Conservation (phyloP, 176 grass and related monocot species). For the Aegilops tauschii region DNA sequence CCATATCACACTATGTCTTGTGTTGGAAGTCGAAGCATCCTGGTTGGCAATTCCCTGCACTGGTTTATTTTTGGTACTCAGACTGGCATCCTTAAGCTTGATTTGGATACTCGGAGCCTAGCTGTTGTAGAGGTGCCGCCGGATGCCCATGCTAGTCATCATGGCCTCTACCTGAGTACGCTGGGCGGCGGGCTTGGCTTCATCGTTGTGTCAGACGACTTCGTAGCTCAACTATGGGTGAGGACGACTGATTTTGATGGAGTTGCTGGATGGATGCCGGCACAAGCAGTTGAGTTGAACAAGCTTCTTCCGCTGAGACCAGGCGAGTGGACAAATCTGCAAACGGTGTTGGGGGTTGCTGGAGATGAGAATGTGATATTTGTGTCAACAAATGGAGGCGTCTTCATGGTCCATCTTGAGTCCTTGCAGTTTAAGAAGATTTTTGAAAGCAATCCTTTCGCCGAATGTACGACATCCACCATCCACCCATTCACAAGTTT, state of each 20-base stretch:
- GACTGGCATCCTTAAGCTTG: background rate
- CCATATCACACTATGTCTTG: background rate
- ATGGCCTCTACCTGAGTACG: background rate
- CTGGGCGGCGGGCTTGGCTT: background rate
- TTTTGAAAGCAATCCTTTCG: background rate
- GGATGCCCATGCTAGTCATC: background rate
- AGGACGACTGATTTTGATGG: background rate
- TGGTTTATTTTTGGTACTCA: background rate
- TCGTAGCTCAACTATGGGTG: background rate
- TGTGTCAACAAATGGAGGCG: background rate
- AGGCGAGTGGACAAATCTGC: background rate
- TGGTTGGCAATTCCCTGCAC: background rate
- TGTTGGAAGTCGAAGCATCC: background rate
- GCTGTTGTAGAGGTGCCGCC: background rate
- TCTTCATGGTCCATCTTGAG: slow-evolving; percentile 28
- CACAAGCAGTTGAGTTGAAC: background rate
- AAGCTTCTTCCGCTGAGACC: background rate
- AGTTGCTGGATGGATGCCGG: background rate
- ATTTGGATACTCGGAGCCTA: background rate
- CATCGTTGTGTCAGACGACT: background rate
- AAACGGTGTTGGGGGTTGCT: background rate
- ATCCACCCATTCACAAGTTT: slow-evolving; percentile 5
- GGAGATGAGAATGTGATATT: slow-evolving; percentile 16
- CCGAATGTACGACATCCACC: background rate
- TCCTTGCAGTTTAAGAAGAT: slow-evolving; percentile 5